These are phyloP conservation scores for Vitis rupestris DNA, from an alignment of 164 flowering plant genomes.

Conservation along the genomic window DNA sequence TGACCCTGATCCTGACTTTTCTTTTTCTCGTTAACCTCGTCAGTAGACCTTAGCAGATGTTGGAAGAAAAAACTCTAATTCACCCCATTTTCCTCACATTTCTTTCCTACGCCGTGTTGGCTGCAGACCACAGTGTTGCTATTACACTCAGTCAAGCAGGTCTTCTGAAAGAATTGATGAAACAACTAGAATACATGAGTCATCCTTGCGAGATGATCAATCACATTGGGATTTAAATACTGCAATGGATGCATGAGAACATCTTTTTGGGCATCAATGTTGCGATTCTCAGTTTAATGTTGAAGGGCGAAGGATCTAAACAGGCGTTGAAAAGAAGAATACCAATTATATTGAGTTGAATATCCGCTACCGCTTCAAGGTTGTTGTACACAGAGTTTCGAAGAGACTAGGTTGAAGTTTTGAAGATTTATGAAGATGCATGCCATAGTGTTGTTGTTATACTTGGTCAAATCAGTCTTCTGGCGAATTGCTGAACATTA, in stretches of 20 bases:
- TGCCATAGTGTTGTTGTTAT: conserved; percentile 81
- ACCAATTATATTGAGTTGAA: too few species aligned
- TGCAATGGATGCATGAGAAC: conserved; percentile 50
- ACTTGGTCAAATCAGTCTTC: conserved; percentile 88
- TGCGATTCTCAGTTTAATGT: conserved; percentile 7
- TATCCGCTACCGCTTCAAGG: too few species aligned
- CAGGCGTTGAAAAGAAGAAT: too few species aligned
- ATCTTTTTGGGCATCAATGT: conserved; percentile 27
- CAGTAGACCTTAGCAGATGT: background rate
- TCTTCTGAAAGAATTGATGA: background rate
- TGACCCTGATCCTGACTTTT: conserved; percentile 14
- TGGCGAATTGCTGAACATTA: conserved; percentile 60
- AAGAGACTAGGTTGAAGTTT: too few species aligned
- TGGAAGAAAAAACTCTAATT: too few species aligned
- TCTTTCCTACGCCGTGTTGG: too few species aligned
- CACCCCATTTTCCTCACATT: too few species aligned
- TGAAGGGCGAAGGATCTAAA: background rate
- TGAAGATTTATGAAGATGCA: conserved; percentile 22
- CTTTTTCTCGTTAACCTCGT: conserved; percentile 19
- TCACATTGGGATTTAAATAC: conserved; percentile 56
- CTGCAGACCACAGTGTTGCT: too few species aligned
- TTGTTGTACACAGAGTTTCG: too few species aligned
- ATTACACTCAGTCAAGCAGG: too few species aligned
- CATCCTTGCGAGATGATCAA: conserved; percentile 34
- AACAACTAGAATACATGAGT: conserved; percentile 2